A percentile compares a stretch with the other conserved stretches of the same genome.
Conservation (phyloP, 805 yeast genomes). For the Metschnikowia koreensis region DNA sequence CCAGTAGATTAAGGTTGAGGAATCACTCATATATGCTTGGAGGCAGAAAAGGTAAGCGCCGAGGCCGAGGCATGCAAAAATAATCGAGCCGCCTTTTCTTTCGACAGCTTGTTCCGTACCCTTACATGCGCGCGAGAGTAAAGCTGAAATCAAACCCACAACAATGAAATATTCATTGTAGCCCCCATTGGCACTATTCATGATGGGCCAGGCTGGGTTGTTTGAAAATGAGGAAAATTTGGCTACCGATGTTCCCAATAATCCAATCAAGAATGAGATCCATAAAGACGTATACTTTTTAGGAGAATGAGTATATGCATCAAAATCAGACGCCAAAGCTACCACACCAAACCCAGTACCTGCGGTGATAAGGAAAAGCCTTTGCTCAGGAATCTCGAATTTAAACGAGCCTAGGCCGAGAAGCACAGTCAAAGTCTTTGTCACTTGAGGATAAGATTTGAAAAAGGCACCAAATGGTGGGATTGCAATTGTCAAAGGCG, state of each 20-base stretch:
- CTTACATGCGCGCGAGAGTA: slow-evolving; percentile 49
- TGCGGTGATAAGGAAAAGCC: slow-evolving; percentile 62
- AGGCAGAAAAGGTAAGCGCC: slow-evolving; percentile 73
- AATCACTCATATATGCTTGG: slow-evolving; percentile 75
- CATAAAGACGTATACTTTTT: slow-evolving; percentile 44
- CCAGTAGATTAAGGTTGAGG: slow-evolving; percentile 88
- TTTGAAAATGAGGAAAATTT: slow-evolving; percentile 79
- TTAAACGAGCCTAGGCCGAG: slow-evolving; percentile 77
- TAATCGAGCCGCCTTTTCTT: slow-evolving; percentile 41
- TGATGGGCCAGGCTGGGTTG: slow-evolving; percentile 95
- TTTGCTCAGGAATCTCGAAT: slow-evolving; percentile 62
- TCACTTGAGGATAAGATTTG: slow-evolving; percentile 46
- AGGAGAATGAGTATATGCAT: slow-evolving; percentile 28
- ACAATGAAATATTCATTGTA: slow-evolving; percentile 68
- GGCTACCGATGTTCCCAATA: slow-evolving; percentile 67
- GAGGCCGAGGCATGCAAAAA: slow-evolving; percentile 63
- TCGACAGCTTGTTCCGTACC: neutral
- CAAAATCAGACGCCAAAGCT: slow-evolving; percentile 55
- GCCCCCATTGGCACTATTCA: slow-evolving; percentile 85
- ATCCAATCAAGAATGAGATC: slow-evolving; percentile 65
- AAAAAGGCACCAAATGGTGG: slow-evolving; percentile 31
- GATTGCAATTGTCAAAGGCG: slow-evolving; percentile 56
- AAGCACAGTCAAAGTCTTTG: slow-evolving; percentile 54
- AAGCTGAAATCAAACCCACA: slow-evolving; percentile 61
- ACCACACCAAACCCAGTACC: slow-evolving; percentile 66